Evolutionary conservation across 2,329 filamentous ascomycete species (phyloP).

Genomic region (Salinomyces thailandicus): DNA sequence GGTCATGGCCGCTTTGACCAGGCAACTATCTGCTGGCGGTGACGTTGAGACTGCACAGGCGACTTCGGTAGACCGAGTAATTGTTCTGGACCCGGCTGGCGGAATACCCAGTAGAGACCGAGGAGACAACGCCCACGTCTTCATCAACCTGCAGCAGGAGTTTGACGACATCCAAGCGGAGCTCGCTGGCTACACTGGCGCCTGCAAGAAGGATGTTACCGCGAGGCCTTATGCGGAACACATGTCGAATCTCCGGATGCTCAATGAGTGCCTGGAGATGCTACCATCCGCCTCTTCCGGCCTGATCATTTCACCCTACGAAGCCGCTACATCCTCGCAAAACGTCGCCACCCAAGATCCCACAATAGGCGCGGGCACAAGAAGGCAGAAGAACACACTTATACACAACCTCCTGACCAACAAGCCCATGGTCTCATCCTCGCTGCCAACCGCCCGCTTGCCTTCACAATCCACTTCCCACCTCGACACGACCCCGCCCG

Average conservation of each 20-base stretch:
- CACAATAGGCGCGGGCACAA: constrained; percentile 33
- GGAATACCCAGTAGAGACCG: constrained; percentile 61
- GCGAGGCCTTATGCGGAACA: constrained; percentile 34
- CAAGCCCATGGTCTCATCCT: constrained; percentile 85
- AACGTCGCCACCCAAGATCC: constrained; percentile 14
- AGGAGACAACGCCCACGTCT: constrained; percentile 60
- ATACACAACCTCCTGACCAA: constrained; percentile 95
- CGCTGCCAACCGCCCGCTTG: constrained; percentile 64
- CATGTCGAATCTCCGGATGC: constrained; percentile 62
- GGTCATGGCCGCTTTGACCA: constrained; percentile 64
- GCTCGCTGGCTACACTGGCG: constrained; percentile 17
- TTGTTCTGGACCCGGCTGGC: constrained; percentile 77
- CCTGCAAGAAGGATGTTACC: constrained; percentile 11
- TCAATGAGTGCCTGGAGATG: constrained; percentile 59
- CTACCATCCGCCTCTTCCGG: constrained; percentile 78
- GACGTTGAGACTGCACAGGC: constrained; percentile 28
- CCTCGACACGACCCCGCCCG: constrained; percentile 6
- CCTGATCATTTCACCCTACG: constrained; percentile 74
- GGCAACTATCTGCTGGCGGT: constrained; percentile 51
- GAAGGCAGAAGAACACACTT: constrained; percentile 65
- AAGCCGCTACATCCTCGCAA: constrained; percentile 56
- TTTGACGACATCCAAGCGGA: constrained; percentile 58
- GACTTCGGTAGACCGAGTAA: constrained; percentile 68
- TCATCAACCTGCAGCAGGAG: constrained; percentile 90
- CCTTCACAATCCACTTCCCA: constrained; percentile 18